Percentiles rank a stretch among this genome's conserved stretches.
Evolutionary conservation across 139 green algal genomes (phyloP).

Genomic region (Ettlia oleoabundans): DNA sequence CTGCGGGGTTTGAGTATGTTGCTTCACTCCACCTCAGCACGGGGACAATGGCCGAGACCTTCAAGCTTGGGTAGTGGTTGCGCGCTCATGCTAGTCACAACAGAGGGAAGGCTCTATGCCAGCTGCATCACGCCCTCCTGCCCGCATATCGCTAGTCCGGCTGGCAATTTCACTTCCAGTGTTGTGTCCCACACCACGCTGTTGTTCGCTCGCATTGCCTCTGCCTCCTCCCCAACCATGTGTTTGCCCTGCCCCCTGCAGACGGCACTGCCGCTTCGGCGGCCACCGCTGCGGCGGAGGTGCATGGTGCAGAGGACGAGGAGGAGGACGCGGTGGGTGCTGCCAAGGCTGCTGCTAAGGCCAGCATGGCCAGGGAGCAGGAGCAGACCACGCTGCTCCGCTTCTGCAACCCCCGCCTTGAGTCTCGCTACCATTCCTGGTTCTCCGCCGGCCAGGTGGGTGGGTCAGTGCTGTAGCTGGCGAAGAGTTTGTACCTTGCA

Average conservation of each 20-base stretch:
- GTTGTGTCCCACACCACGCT: neutral
- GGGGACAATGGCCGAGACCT: no score
- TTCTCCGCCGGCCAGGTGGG: conserved; percentile 26
- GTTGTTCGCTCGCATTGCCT: neutral
- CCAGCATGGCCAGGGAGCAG: neutral
- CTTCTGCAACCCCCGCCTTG: conserved; percentile 26
- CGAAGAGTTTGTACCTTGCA: neutral
- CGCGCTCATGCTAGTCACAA: no score
- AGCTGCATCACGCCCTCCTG: no score
- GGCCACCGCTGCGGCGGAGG: no score
- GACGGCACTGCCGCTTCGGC: no score
- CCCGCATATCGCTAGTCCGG: neutral
- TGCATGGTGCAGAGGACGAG: neutral
- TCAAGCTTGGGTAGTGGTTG: no score
- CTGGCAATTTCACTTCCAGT: no score
- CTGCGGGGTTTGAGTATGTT: no score
- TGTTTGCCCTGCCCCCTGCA: no score
- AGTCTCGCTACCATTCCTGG: conserved; percentile 31
- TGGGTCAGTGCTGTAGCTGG: neutral
- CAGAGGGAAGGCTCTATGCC: no score
- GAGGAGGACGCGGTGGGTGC: conserved; percentile 16
- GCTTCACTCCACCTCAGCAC: no score
- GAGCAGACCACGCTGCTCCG: conserved; percentile 23
- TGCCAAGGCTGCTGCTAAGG: conserved; percentile 19
- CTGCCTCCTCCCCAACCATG: no score